Evolutionary conservation across 2,329 filamentous ascomycete species (phyloP), one percentile per base, ranked within the genome.

Genomic region (Blastomyces silverae): DNA sequence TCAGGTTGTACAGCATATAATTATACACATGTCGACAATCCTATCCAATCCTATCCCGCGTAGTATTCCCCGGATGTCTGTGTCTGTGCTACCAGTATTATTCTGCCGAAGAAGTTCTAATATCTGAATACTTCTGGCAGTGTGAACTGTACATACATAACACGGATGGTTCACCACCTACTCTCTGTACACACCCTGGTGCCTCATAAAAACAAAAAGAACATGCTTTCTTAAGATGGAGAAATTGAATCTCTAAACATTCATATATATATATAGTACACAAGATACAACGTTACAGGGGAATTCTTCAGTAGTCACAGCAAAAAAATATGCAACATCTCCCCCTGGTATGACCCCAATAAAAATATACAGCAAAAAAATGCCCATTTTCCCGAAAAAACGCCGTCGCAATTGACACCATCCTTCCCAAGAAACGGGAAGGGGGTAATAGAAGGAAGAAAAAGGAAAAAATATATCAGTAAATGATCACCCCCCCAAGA

Each of bases 331-430:
- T 34, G 53, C 37, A 48, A 31, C 42, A 34, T 1, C 17, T 17
- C 17, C 15, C 25, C n/a, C 22, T 8, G 13, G 2, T 34, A 61
- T 61, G 58, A 22, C 13, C 58, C 58, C 42, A 56, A 34, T 56
- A 48, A 61, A 50, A 61, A 61, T 61, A 50, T 34, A 48, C n/a
- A 34, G 15, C 31, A 34, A 61, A 46, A 5, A 46, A 59, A 11
- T 2, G 20, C 22, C 58, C 39, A 11, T 48, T 7, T 48, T 34
- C 57, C 57, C 34, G 10, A 37, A 61, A 60, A 22, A 61, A 61
- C 58, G 58, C 58, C 58, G 44, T 61, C 44, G 22, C 13, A 46
- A 60, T 60, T 60, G 11, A 52, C 8, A 5, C n/a, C 48, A 4
- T 25, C 57, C 22, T 15, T 37, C 15, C 2, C 2, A 31, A 10